Base-by-base conservation (phyloP, 768 basidiomycete genomes). In the Dentipellis fragilis region DNA sequence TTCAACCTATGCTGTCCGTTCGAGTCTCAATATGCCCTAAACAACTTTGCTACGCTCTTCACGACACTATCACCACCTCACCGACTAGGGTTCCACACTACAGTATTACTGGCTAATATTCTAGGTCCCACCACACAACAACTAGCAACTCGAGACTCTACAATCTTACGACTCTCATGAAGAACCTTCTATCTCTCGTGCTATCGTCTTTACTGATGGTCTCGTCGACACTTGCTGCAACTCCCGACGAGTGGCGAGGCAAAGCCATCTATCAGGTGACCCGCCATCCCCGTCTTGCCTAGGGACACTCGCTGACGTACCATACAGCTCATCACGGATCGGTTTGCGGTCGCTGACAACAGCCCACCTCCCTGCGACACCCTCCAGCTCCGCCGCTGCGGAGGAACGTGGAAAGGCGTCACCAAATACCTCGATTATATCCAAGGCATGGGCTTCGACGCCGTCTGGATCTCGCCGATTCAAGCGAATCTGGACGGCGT, bases 391-490 rank as follows among this genome's bases (percentile, higher is more conserved):
- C 69, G 70, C 40, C 80, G 80, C 66, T 84, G 82, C 56, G 80
- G 80, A 22, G 82, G 82, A 7, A 78, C 78, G 2, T 83, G 79
- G 75, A 66, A 71, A 54, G 76, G 77, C 10, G 71, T 81, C 56
- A 71, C 70, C 51, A 69, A 70, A 57, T 75, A 81, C 58, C 75
- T 84, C 51, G 82, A 82, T 67, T 84, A 84, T 63, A 83, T 84
- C 54, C 73, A 80, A 59, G 71, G 71, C 57, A 80, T 83, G 79
- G 81, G 81, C 23, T 82, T 82, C 61, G 80, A 81, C 57, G 80
- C 73, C 21, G 55, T 81, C 35, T 83, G 80, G 80, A 79, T 80
- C 52, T 79, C 79, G 2, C 82, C 81, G 0, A 69, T 80, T 16
- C 73, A 75, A 39, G 63, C 71, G 51, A 80, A 80, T 54, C 66